Evolutionary conservation across 2,329 filamentous ascomycete species (phyloP).

Genomic region (Sphaceloma murrayae): DNA sequence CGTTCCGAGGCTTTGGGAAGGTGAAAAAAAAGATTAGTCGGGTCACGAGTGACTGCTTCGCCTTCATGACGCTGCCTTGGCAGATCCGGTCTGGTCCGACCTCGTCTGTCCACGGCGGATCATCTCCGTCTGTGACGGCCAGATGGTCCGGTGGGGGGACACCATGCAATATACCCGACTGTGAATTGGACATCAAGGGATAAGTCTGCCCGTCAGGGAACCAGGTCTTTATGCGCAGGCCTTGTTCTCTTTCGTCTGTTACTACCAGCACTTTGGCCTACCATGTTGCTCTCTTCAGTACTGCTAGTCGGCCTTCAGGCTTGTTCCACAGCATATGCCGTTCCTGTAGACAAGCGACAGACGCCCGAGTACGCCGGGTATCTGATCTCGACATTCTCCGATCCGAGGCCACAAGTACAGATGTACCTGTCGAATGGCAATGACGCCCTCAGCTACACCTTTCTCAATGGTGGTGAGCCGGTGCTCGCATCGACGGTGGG

Average conservation of each 20-base stretch:
- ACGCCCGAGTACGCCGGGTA: slow-evolving; percentile 35
- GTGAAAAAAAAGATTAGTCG: not conserved
- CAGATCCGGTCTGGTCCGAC: no score
- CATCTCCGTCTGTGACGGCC: not conserved
- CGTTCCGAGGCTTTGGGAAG: slow-evolving; percentile 10
- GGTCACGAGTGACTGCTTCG: slow-evolving; percentile 6
- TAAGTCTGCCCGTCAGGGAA: not conserved
- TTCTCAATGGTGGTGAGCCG: slow-evolving; percentile 42
- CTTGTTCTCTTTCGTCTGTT: not conserved
- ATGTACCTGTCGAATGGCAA: slow-evolving; percentile 43
- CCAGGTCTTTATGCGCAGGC: not conserved
- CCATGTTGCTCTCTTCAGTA: slow-evolving; percentile 4
- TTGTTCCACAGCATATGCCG: not conserved
- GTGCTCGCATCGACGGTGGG: slow-evolving; percentile 43
- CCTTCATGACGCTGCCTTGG: not conserved
- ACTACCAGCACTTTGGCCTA: not conserved
- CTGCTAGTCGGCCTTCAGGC: slow-evolving; percentile 6
- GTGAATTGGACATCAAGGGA: slow-evolving; percentile 1
- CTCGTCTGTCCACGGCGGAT: no score
- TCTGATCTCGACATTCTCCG: slow-evolving; percentile 47
- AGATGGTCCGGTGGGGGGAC: slow-evolving; percentile 8
- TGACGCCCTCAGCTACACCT: slow-evolving; percentile 39
- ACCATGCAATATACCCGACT: no score
- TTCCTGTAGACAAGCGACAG: not conserved
- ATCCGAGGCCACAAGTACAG: slow-evolving; percentile 26